These are phyloP conservation scores for Liquidambar formosana DNA, from an alignment of 164 flowering plant genomes.

Conservation along the genomic window DNA sequence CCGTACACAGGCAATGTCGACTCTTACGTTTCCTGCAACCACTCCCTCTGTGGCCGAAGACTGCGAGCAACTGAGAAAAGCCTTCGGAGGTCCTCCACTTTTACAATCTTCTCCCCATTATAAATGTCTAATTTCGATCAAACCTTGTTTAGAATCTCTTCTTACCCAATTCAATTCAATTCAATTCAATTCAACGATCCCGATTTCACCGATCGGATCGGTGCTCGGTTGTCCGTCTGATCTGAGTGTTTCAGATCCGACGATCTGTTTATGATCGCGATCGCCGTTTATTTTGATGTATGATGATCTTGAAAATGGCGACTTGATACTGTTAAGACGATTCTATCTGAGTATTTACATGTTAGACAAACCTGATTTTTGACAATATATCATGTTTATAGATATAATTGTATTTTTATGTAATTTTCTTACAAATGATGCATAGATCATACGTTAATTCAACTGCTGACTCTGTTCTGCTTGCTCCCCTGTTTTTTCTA, in stretches of 20 bases:
- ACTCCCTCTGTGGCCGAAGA: constrained; percentile 55
- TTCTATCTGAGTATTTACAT: neutral
- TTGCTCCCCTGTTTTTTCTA: neutral
- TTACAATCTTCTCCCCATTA: neutral
- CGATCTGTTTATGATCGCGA: neutral
- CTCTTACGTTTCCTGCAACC: constrained; percentile 40
- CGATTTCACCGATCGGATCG: neutral
- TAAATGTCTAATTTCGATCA: neutral
- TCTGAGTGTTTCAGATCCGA: neutral
- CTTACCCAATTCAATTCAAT: neutral
- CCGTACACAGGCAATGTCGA: constrained; percentile 41
- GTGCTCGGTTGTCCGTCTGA: neutral
- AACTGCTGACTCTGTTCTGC: neutral
- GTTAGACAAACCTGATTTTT: neutral
- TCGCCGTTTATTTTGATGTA: neutral
- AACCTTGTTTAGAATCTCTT: neutral
- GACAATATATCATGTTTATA: too few species aligned
- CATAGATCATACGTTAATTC: too few species aligned
- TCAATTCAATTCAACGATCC: too few species aligned
- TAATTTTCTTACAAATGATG: too few species aligned
- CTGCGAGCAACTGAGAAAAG: constrained; percentile 60
- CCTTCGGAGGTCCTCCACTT: constrained; percentile 43
- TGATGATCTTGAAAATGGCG: neutral
- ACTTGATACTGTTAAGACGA: neutral
- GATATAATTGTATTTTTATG: too few species aligned